Base-by-base conservation (phyloP, 768 basidiomycete species). In the Mycena crocata region DNA sequence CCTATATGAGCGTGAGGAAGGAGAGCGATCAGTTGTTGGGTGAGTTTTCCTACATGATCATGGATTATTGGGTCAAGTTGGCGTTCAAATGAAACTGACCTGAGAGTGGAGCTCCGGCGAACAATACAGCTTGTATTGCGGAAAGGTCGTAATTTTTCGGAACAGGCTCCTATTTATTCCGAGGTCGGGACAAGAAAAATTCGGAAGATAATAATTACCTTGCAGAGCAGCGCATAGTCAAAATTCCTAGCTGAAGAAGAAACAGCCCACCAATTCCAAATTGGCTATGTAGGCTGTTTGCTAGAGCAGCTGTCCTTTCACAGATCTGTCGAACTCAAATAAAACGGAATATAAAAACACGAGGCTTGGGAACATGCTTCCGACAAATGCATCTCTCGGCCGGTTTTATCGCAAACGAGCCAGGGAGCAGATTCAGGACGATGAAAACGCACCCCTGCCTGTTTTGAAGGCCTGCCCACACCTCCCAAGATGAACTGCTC, bases 61-160 rank as follows among this genome's bases (percentile, higher is more conserved):
- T 55, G n/a, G 19, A 10, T 26, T 26, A 30, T 12, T 8, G 8
- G 34, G 24, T n/a, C 21, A 9, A 42, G 3, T 2, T n/a, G 24
- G 13, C 7, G 28, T 8, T 24, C 24, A n/a, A n/a, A 23, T 7
- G 30, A 31, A 31, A 10, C 7, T 28, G 37, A 63, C 62, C 45
- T 45, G 52, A 37, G 15, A 82, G 65, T 24, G 80, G 80, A 3
- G 80, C 80, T 3, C 78, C 81, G 3, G 77, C 81, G 28, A 71
- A 73, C 60, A 80, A 72, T 21, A 72, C 63, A 50, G 69, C 72
- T 30, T 74, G 76, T 21, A 82, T 68, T 55, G 67, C 44, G 21
- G 74, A 70, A 17, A 82, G 72, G 62, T 80, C 74, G 67, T 79
- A 76, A 23, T 78, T 71, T 71, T 75, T 76, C 32, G 73, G 72